Percentiles rank a stretch among this genome's conserved stretches.
Evolutionary conservation across 441 rosid genomes (phyloP).

Genomic region (Gossypium schwendimanii): DNA sequence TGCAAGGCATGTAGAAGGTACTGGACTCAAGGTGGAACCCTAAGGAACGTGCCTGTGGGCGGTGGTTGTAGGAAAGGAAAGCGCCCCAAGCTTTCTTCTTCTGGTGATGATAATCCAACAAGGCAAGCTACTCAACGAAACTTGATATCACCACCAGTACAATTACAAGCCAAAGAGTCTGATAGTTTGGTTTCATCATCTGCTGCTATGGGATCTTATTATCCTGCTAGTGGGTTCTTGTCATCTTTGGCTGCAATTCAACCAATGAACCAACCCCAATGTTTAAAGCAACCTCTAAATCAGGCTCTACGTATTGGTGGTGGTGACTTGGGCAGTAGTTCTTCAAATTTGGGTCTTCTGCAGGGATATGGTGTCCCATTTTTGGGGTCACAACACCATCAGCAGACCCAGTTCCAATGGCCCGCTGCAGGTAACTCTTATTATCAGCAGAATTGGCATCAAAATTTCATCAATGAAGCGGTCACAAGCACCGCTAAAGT

Average conservation of each 20-base stretch:
- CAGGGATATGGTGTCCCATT: conserved; percentile 27
- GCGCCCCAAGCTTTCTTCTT: conserved; percentile 35
- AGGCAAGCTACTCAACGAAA: conserved; percentile 2
- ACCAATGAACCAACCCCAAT: conserved; percentile 21
- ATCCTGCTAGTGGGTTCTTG: conserved; percentile 37
- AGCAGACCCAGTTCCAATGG: conserved; percentile 24
- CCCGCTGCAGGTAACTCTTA: background rate
- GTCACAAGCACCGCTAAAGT: conserved; percentile 7
- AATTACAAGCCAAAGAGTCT: conserved; percentile 9
- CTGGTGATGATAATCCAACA: conserved; percentile 16
- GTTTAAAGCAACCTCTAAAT: conserved; percentile 18
- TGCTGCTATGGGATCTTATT: conserved; percentile 24
- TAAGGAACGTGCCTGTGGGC: conserved; percentile 68
- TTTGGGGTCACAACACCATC: conserved; percentile 24
- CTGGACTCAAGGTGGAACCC: conserved; percentile 82
- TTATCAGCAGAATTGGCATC: conserved; percentile 35
- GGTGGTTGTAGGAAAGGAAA: conserved; percentile 56
- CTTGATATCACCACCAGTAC: background rate
- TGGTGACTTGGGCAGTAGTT: conserved; percentile 17
- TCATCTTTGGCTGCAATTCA: conserved; percentile 39
- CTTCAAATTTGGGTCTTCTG: conserved; percentile 35
- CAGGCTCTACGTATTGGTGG: conserved; percentile 19
- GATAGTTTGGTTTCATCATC: conserved; percentile 18
- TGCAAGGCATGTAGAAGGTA: conserved; percentile 76
- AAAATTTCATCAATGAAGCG: conserved; percentile 20